A percentile compares a stretch with the other conserved stretches of the same genome.
phyloP scores from a whole-genome alignment of 2,329 filamentous ascomycete genomes.

The Ophiosphaerella narmari region DNA sequence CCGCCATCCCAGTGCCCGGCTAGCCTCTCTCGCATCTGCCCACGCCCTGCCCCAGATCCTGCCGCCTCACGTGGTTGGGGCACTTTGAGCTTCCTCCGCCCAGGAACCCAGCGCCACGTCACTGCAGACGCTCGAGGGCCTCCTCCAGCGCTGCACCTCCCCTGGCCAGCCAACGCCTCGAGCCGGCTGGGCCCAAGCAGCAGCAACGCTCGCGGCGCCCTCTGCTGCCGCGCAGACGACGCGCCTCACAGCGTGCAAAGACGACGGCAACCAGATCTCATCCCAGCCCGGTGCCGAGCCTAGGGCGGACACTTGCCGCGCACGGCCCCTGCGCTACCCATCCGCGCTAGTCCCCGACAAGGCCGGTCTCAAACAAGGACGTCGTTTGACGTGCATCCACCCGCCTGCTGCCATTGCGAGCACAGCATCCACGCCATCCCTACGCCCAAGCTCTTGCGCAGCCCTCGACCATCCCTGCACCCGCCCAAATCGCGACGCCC shows the following conservation, averaged over 20 bases:
- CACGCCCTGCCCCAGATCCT: not conserved
- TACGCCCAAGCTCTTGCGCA: no score
- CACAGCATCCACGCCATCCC: no score
- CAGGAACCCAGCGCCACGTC: constrained; percentile 42
- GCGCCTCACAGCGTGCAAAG: constrained; percentile 9
- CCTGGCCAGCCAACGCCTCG: constrained; percentile 1
- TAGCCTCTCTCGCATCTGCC: constrained; percentile 7
- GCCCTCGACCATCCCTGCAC: no score
- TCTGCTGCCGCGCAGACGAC: constrained; percentile 3
- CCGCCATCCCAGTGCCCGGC: constrained; percentile 24
- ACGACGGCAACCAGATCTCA: constrained; percentile 41
- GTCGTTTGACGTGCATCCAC: constrained; percentile 3
- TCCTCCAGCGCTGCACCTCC: constrained; percentile 7
- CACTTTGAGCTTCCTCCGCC: constrained; percentile 9
- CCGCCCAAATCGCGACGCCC: no score
- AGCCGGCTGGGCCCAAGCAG: not conserved
- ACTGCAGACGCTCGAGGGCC: constrained; percentile 23
- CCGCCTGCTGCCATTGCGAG: not conserved
- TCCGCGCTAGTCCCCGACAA: constrained; percentile 18
- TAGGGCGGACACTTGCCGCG: constrained; percentile 11
- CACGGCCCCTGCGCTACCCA: not conserved
- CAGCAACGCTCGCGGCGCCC: not conserved
- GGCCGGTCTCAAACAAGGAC: constrained; percentile 16
- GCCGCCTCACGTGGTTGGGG: constrained; percentile 27
- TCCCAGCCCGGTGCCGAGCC: constrained; percentile 31